These are phyloP conservation scores for Cenchrus americanus DNA, from an alignment of 176 grass and related monocot genomes.

Conservation along the genomic window DNA sequence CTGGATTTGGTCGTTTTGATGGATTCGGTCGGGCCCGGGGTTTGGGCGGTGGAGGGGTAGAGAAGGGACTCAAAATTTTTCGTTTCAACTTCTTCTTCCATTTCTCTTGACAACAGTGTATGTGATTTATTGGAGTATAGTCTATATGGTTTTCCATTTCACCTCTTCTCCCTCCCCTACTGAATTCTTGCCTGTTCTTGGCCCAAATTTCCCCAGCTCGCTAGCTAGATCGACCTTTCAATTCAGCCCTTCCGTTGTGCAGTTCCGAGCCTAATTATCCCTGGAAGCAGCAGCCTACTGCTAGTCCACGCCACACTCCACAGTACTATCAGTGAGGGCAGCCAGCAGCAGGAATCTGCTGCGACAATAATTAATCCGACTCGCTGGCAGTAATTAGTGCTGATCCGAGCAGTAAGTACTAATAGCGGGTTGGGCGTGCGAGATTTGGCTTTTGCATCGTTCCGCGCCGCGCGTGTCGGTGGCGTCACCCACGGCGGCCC, in stretches of 20 bases:
- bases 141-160: conserved; percentile 49
- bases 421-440: not conserved
- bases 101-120: conserved; percentile 47
- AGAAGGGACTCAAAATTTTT: conserved; percentile 32
- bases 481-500: conserved; percentile 20
- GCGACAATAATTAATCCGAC: not conserved
- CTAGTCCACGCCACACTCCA: conserved; percentile 15
- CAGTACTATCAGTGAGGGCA: not conserved
- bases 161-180: not conserved
- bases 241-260: not conserved
- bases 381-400: not conserved
- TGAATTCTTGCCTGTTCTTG: not conserved
- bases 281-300: not conserved
- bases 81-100: conserved; percentile 15
- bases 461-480: conserved; percentile 17
- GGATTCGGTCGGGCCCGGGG: not conserved
- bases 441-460: not conserved
- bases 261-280: not conserved
- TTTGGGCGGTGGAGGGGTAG: conserved; percentile 22
- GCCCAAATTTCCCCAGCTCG: not conserved
- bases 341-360: not conserved
- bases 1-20: conserved; percentile 94
- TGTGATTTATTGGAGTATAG: conserved; percentile 73
- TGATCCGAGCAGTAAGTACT: not conserved
- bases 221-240: conserved; percentile 4